Conservation (phyloP, 2,329 filamentous ascomycete species). For the Curvularia eragrostidis region DNA sequence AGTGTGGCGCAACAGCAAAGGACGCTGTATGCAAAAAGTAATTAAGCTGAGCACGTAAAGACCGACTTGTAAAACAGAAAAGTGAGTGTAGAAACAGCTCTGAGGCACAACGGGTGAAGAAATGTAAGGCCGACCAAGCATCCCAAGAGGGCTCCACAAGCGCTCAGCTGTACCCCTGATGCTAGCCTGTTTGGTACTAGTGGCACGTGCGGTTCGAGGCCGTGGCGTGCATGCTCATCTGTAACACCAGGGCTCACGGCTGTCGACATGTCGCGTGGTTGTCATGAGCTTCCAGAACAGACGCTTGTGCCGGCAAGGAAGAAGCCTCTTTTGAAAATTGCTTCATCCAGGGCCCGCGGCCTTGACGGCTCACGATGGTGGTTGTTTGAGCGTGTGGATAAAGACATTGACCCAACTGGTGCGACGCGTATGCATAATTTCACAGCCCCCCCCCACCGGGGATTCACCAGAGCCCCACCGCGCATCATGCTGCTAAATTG, state of each 20-base stretch:
- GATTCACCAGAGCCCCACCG: conserved; percentile 22
- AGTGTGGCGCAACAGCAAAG: conserved; percentile 36
- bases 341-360: neutral
- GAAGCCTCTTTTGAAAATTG: neutral
- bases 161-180: conserved; percentile 32
- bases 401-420: neutral
- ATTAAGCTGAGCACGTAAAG: conserved; percentile 37
- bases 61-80: conserved; percentile 42
- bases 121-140: conserved; percentile 36
- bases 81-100: conserved; percentile 38
- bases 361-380: neutral
- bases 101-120: conserved; percentile 44
- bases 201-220: conserved; percentile 13
- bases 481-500: conserved; percentile 27
- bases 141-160: conserved; percentile 34
- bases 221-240: neutral
- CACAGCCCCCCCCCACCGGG: conserved; percentile 19
- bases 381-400: neutral
- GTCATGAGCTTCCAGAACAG: neutral
- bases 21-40: conserved; percentile 25
- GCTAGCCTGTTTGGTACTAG: conserved; percentile 34
- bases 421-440: conserved; percentile 29
- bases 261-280: conserved; percentile 1
- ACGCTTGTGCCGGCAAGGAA: neutral
- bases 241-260: neutral